Evolutionary conservation across 2,329 filamentous ascomycete genomes (phyloP), one percentile per base, ranked within the genome.

Genomic region (Lachnellula hyalina): DNA sequence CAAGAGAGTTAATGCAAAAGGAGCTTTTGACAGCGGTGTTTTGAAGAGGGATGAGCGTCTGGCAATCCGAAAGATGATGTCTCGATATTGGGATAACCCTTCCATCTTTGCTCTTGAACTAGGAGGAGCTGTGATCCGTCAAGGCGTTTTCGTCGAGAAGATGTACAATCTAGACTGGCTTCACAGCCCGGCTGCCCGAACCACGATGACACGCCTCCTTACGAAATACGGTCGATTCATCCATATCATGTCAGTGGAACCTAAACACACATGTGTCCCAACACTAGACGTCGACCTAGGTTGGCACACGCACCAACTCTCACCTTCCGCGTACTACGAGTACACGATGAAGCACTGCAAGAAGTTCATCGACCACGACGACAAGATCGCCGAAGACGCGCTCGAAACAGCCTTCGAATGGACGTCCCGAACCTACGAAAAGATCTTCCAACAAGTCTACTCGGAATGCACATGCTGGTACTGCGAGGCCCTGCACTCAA

Each of bases 381-480:
- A 95, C 74, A 93, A 93, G 71, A 83, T 95, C 21, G 83, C 85
- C 48, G 86, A 91, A 64, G 74, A 73, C 14, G 78, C 76, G 48
- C 77, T 95, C 6, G 81, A 81, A 45, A 74, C 75, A 1, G 75
- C 78, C 5, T 94, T 94, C 65, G 82, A 85, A 66, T 89, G 82
- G 80, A 95, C 90, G 0, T 82, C 79, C 65, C 85, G 84, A 62
- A 73, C 70, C 1, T 95, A 93, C 67, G 81, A 89, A 62, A 80
- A 82, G 28, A 70, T 73, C 14, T 91, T 81, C 61, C 72, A 74
- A 15, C 79, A 85, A 49, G 79, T 89, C 4, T 95, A 92, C 68
- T 85, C 81, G 1, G 85, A 88, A 68, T 93, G 89, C 64, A 88
- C 83, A 0, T 92, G 89, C 70, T 92, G 88, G 87, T 90, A 92